phyloP scores from a whole-genome alignment of 1,284 basidiomycete species.

The Pyrrhoderma lamaoense region DNA sequence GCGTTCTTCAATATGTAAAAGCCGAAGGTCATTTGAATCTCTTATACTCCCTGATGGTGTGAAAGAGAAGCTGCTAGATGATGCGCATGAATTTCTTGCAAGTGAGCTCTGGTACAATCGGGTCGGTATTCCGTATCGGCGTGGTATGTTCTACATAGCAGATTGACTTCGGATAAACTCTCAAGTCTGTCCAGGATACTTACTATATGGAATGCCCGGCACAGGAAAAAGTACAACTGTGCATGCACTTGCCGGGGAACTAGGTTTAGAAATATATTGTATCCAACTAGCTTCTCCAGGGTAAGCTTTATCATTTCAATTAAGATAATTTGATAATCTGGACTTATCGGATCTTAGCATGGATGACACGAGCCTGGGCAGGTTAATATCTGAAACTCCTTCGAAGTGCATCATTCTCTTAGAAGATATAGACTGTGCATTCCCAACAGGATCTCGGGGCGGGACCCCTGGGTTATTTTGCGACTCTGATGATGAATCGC shows the following conservation, averaged over 20 bases:
- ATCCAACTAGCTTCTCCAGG: constrained; percentile 43
- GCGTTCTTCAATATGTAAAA: too few relatives aligned
- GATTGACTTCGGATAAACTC: not conserved
- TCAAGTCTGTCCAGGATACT: constrained; percentile 29
- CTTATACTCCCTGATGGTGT: constrained; percentile 43
- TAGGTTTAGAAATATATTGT: constrained; percentile 52
- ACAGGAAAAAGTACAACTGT: constrained; percentile 49
- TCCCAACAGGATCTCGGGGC: constrained; percentile 39
- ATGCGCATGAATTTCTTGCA: constrained; percentile 43
- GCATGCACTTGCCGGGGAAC: constrained; percentile 52
- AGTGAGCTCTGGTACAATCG: constrained; percentile 46
- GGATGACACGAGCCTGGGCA: constrained; percentile 40
- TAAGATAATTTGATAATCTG: not conserved
- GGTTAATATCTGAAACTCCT: constrained; percentile 38
- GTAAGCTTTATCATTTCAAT: constrained; percentile 26
- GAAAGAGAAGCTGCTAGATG: constrained; percentile 38
- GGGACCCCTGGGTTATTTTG: too few relatives aligned
- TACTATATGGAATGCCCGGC: constrained; percentile 48
- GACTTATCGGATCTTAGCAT: constrained; percentile 30
- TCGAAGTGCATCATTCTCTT: constrained; percentile 44
- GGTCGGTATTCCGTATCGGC: constrained; percentile 47
- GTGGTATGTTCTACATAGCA: constrained; percentile 24
- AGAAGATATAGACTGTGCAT: constrained; percentile 52
- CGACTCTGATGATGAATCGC: constrained; percentile 26
- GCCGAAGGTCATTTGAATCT: too few relatives aligned